Conservation (phyloP, 2,329 filamentous ascomycete species). For the Colletotrichum godetiae region DNA sequence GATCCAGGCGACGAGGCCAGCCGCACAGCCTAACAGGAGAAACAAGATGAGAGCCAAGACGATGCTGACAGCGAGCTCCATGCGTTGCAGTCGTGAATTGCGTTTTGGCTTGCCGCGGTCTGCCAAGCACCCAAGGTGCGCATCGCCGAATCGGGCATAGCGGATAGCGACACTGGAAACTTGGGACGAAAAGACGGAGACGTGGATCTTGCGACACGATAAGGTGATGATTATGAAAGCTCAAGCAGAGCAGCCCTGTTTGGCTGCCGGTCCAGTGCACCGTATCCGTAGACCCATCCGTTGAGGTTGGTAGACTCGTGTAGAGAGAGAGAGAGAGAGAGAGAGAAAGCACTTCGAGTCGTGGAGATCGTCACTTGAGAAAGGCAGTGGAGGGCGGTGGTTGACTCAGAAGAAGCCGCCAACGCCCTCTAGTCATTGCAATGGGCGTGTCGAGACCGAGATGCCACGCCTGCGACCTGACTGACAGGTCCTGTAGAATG, state of each 20-base stretch:
- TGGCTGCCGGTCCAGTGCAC: not conserved
- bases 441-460: not conserved
- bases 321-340: not conserved
- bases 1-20: not conserved
- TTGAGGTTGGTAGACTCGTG: no score
- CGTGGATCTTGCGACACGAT: not conserved
- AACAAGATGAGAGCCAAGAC: constrained; percentile 5
- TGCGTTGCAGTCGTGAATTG: not conserved
- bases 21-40: not conserved
- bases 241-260: not conserved
- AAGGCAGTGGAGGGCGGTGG: not conserved
- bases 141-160: constrained; percentile 18
- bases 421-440: not conserved
- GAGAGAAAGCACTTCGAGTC: not conserved
- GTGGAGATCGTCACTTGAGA: not conserved
- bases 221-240: not conserved
- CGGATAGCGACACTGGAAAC: not conserved
- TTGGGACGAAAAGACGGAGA: constrained; percentile 11
- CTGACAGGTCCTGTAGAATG: not conserved
- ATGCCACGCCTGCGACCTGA: not conserved
- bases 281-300: not conserved
- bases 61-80: not conserved
- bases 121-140: not conserved
- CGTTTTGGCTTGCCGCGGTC: not conserved
- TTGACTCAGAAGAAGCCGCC: not conserved